Conservation (phyloP, 352 stramenopile species). For the Globisporangium takayamanum region DNA sequence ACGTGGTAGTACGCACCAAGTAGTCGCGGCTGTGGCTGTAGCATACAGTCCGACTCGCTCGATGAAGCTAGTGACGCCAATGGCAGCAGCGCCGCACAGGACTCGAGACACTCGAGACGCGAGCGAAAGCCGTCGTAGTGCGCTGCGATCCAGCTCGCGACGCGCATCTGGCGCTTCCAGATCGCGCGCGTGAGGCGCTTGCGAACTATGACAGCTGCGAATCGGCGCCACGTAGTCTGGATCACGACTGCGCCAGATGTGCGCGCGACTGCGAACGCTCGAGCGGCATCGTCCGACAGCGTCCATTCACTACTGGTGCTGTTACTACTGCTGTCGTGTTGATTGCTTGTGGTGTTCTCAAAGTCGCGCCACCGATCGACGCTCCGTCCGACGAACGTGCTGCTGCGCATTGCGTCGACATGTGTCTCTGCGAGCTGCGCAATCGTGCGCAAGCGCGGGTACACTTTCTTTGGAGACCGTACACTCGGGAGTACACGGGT, state of each 20-base stretch:
- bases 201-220: conserved; percentile 21
- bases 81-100: not conserved
- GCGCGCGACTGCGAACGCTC: conserved; percentile 18
- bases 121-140: conserved; percentile 4
- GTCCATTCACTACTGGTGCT: not conserved
- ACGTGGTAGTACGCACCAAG: conserved; percentile 25
- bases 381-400: conserved; percentile 42
- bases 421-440: conserved; percentile 32
- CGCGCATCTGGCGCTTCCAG: conserved; percentile 35
- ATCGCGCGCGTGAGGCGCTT: conserved; percentile 16
- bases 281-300: conserved; percentile 13
- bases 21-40: not conserved
- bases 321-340: not conserved
- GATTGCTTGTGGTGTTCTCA: not conserved
- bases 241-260: conserved; percentile 40
- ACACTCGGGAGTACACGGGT: not conserved
- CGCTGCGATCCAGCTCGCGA: conserved; percentile 32
- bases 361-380: conserved; percentile 32
- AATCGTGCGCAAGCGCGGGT: conserved; percentile 38
- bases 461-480: conserved; percentile 6
- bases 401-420: conserved; percentile 27
- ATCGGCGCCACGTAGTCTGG: conserved; percentile 37
- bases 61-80: too few relatives aligned
- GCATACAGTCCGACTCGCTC: too few relatives aligned
- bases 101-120: conserved; percentile 3